phyloP scores from a whole-genome alignment of 2,329 filamentous ascomycete species.

The Sclerotiophoma versabilis region DNA sequence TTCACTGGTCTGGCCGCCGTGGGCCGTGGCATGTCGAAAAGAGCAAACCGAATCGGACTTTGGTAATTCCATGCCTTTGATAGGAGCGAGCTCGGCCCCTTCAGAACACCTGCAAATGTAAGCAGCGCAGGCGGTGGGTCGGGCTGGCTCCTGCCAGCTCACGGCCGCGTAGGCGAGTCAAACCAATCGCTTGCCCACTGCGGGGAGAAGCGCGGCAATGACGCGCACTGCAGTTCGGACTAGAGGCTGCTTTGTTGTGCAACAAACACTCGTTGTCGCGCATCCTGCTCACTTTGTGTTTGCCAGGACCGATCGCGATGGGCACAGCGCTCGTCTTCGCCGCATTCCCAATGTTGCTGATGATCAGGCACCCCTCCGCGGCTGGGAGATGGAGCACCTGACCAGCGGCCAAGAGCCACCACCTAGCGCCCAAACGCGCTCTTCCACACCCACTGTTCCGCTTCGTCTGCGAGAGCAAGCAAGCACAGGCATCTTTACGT shows the following conservation, averaged over 20 bases:
- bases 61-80: constrained; percentile 21
- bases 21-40: constrained; percentile 6
- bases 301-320: constrained; percentile 21
- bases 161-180: constrained; percentile 11
- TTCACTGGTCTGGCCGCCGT: constrained; percentile 3
- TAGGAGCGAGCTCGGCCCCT: constrained; percentile 16
- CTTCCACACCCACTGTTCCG: constrained; percentile 8
- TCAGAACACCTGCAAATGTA: constrained; percentile 6
- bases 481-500: constrained; percentile 9
- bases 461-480: constrained; percentile 3
- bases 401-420: constrained; percentile 38
- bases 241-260: constrained; percentile 13
- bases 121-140: constrained; percentile 14
- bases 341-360: constrained; percentile 15
- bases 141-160: constrained; percentile 9
- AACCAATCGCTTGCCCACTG: constrained; percentile 18
- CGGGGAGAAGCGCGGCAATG: constrained; percentile 21
- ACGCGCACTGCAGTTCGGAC: constrained; percentile 20
- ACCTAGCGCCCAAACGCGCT: constrained; percentile 35
- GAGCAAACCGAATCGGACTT: constrained; percentile 26
- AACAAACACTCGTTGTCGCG: constrained; percentile 19
- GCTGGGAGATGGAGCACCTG: constrained; percentile 36
- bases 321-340: constrained; percentile 13
- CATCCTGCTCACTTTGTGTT: constrained; percentile 4
- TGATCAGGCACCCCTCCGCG: constrained; percentile 22